phyloP scores from a whole-genome alignment of 2,329 filamentous ascomycete species.

The Aspergillus spinulosporus region DNA sequence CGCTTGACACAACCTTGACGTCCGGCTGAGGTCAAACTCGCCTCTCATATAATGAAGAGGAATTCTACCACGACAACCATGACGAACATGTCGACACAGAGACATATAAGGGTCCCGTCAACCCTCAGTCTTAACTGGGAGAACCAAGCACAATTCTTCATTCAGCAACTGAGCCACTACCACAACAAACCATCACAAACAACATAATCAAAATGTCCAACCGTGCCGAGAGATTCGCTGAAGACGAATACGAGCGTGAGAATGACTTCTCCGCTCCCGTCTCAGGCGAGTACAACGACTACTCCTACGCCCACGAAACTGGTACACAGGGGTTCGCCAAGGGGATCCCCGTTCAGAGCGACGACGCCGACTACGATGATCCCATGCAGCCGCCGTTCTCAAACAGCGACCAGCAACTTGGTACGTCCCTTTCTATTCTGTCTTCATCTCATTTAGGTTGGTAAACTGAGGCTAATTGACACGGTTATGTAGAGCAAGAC shows the following conservation, averaged over 20 bases:
- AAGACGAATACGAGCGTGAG: constrained; percentile 31
- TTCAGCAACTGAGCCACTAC: too few species aligned
- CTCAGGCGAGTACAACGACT: constrained; percentile 21
- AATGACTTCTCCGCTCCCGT: constrained; percentile 30
- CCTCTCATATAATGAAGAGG: not conserved
- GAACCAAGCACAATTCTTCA: not conserved
- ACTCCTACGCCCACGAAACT: constrained; percentile 28
- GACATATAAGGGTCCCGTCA: not conserved
- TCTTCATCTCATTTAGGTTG: too few species aligned
- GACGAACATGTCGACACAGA: not conserved
- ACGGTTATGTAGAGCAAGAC: constrained; percentile 19
- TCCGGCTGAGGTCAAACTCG: constrained; percentile 7
- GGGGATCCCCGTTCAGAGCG: constrained; percentile 27
- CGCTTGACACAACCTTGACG: constrained; percentile 4
- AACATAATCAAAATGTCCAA: constrained; percentile 24
- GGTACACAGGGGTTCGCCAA: constrained; percentile 12
- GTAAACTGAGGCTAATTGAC: not conserved
- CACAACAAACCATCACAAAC: too few species aligned
- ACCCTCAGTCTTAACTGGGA: not conserved
- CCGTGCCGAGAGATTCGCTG: constrained; percentile 28
- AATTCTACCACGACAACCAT: not conserved
- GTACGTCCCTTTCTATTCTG: constrained; percentile 23
- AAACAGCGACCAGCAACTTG: constrained; percentile 30
- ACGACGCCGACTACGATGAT: constrained; percentile 28
- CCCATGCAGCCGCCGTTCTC: constrained; percentile 33